Conservation (phyloP, 179 eudicot species). For the Dionaea muscipula region DNA sequence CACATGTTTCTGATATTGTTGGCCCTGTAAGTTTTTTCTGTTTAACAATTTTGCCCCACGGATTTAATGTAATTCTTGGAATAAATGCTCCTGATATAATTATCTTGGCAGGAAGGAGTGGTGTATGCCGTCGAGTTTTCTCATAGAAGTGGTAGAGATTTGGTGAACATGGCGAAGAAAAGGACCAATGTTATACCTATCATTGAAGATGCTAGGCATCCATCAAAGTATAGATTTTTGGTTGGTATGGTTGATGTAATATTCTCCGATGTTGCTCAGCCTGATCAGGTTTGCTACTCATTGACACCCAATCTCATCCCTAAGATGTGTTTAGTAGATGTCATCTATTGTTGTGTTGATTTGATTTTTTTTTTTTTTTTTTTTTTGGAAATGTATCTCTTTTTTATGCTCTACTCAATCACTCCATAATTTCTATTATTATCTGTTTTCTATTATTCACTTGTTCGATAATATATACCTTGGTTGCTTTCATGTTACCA, state of each 20-base stretch:
- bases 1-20: constrained; percentile 87
- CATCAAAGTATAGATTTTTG: constrained; percentile 82
- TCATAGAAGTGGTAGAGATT: constrained; percentile 89
- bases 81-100: neutral
- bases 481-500: too few relatives aligned
- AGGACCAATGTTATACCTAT: constrained; percentile 86
- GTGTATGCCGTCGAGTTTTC: constrained; percentile 94
- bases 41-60: neutral
- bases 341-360: too few relatives aligned
- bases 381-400: too few relatives aligned
- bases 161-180: constrained; percentile 94
- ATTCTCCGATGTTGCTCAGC: constrained; percentile 95
- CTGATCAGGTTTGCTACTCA: constrained; percentile 67
- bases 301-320: neutral
- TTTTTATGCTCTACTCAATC: too few relatives aligned
- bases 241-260: constrained; percentile 95
- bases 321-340: neutral
- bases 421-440: too few relatives aligned
- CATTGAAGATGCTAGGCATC: constrained; percentile 97
- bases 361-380: too few relatives aligned
- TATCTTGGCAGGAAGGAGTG: constrained; percentile 45
- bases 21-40: constrained; percentile 58
- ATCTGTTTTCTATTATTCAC: too few relatives aligned
- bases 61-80: neutral
- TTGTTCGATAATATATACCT: too few relatives aligned